Evolutionary conservation across 83 land plant species (phyloP).

Genomic region (Picea mariana): DNA sequence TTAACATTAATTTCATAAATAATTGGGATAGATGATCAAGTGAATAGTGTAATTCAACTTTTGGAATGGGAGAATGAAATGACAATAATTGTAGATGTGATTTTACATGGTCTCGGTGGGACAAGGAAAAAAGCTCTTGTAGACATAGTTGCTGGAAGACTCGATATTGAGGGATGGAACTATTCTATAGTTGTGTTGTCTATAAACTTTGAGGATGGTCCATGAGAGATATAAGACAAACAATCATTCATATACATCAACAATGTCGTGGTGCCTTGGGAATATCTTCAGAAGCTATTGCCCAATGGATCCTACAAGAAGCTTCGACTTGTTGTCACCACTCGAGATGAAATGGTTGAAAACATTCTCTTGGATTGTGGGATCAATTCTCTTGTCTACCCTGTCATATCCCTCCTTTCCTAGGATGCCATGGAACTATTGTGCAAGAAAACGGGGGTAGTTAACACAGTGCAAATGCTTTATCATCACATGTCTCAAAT

Average conservation of each 20-base stretch:
- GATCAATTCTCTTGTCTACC: background rate
- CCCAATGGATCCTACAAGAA: background rate
- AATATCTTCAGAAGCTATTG: background rate
- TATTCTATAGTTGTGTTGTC: background rate
- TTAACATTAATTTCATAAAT: background rate
- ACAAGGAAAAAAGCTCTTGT: background rate
- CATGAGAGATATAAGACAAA: background rate
- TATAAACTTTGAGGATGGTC: too few species aligned
- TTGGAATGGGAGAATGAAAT: background rate
- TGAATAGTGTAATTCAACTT: background rate
- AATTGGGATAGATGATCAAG: background rate
- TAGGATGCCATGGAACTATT: background rate
- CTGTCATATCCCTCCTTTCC: background rate
- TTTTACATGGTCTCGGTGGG: background rate
- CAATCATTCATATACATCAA: background rate
- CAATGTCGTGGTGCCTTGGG: background rate
- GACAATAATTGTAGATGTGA: background rate
- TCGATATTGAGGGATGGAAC: background rate
- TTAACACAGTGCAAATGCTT: background rate
- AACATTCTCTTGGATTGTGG: background rate
- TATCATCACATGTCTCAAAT: background rate
- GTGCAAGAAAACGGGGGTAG: background rate
- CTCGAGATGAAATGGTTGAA: background rate
- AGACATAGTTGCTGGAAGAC: background rate
- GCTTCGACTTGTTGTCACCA: background rate